Evolutionary conservation across 192 early-diverging fungal genomes (phyloP).

Genomic region (Backusella sp.): DNA sequence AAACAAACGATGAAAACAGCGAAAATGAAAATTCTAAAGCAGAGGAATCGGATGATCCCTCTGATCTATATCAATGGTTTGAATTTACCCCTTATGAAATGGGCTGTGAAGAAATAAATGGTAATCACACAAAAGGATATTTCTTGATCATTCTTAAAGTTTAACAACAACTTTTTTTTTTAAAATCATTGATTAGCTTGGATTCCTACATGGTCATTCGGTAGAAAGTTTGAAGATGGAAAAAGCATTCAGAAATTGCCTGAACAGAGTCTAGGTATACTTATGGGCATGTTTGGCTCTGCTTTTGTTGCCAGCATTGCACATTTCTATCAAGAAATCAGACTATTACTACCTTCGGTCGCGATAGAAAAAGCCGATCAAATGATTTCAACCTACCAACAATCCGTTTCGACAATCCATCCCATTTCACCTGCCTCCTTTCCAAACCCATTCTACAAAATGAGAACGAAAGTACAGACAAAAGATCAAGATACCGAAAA

Average conservation of each 20-base stretch:
- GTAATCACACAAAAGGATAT: slow-evolving; percentile 22
- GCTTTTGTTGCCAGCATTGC: slow-evolving; percentile 54
- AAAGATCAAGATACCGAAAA: slow-evolving; percentile 32
- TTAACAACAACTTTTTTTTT: not conserved
- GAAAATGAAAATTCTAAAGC: slow-evolving; percentile 16
- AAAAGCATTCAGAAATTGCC: slow-evolving; percentile 56
- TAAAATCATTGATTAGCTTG: slow-evolving; percentile 44
- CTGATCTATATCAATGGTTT: slow-evolving; percentile 73
- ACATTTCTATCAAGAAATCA: slow-evolving; percentile 46
- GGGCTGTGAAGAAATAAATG: slow-evolving; percentile 70
- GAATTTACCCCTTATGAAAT: slow-evolving; percentile 79
- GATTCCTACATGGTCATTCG: slow-evolving; percentile 77
- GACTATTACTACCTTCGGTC: slow-evolving; percentile 33
- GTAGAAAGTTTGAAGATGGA: slow-evolving; percentile 62
- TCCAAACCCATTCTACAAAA: slow-evolving; percentile 62
- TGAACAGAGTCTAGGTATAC: slow-evolving; percentile 65
- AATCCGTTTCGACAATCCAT: slow-evolving; percentile 51
- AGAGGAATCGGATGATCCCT: slow-evolving; percentile 30
- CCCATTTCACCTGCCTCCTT: slow-evolving; percentile 67
- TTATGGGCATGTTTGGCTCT: slow-evolving; percentile 58
- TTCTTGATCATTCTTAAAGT: too few relatives aligned
- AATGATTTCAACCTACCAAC: slow-evolving; percentile 45
- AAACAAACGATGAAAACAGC: slow-evolving; percentile 4
- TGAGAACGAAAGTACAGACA: slow-evolving; percentile 29
- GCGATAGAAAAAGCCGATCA: slow-evolving; percentile 40